Conservation (phyloP, 305 asterid genomes). For the Andrographis paniculata region DNA sequence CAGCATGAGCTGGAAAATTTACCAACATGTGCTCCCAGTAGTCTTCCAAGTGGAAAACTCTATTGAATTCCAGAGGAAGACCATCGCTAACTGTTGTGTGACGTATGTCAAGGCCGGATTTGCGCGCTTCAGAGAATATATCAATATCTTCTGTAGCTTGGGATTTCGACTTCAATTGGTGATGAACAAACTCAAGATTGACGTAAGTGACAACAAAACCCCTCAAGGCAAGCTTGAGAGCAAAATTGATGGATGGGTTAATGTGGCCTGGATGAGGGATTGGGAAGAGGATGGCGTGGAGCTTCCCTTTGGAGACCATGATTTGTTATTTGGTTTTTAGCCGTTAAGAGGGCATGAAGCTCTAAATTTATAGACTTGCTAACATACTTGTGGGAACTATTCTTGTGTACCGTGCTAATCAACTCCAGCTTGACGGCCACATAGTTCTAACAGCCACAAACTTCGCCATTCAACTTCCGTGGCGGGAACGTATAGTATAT, state of each 20-base stretch:
- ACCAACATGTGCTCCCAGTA: slow-evolving; percentile 27
- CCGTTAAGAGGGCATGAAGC: too few species aligned
- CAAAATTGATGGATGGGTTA: slow-evolving; percentile 23
- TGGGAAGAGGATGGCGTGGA: slow-evolving; percentile 24
- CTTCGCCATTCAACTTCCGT: too few species aligned
- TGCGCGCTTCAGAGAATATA: slow-evolving; percentile 25
- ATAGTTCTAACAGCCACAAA: too few species aligned
- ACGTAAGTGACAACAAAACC: slow-evolving; percentile 31
- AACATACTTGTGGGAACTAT: too few species aligned
- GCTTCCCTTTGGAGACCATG: slow-evolving; percentile 22
- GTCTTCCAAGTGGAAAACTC: slow-evolving; percentile 25
- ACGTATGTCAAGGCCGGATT: slow-evolving; percentile 40
- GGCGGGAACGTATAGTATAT: too few species aligned
- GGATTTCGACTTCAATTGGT: slow-evolving; percentile 27
- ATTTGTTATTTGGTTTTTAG: too few species aligned
- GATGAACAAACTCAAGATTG: slow-evolving; percentile 35
- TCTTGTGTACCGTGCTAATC: too few species aligned
- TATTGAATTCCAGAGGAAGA: slow-evolving; percentile 30
- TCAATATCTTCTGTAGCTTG: slow-evolving; percentile 14
- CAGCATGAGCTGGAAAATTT: slow-evolving; percentile 36
- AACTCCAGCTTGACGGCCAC: too few species aligned
- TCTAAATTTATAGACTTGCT: too few species aligned
- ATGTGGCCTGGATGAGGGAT: slow-evolving; percentile 28
- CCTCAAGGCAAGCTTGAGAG: slow-evolving; percentile 29
- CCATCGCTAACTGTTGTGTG: slow-evolving; percentile 37